Base-by-base conservation (phyloP, 768 basidiomycete genomes). In the Dioszegia aurantiaca region DNA sequence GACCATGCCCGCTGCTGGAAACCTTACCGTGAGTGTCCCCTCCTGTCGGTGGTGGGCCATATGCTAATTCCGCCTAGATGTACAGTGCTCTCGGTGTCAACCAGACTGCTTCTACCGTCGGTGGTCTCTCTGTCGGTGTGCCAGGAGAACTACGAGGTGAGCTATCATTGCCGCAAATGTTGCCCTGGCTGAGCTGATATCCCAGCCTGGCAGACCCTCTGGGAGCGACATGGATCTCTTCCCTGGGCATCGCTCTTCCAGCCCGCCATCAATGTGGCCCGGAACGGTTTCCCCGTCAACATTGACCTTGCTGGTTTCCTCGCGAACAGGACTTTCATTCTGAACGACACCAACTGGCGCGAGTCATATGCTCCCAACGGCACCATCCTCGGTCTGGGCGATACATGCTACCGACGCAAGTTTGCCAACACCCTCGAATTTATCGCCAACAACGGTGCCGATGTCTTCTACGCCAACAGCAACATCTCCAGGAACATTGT, bases 221-320 rank as follows among this genome's bases (percentile, higher is more conserved):
- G 73, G 59, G 19, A 56, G 2, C 55, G 59, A 12, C 66, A 73
- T 48, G 73, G 71, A 1, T 49, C 45, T 30, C 68, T 72, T 11
- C 65, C 68, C 19, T 74, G 74, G 74, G 33, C 37, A 16, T 52
- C 58, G 4, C 65, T 76, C 23, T 70, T 76, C 53, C 31, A 58
- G 27, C 73, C 73, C 3, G 69, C 71, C 19, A 72, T 74, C 69
- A 51, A 65, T 27, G 55, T 74, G 19, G 73, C 74, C 17, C 46
- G 71, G 11, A 63, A 72, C 45, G 74, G 74, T 10, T 76, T 74
- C 59, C 58, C 48, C 40, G 69, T 76, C 61, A 72, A 72, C 37
- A 41, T 53, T 23, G 73, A 76, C 51, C 62, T 76, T 1, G 68
- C 69, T 17, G 16, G 40, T 26, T 57, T 45, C 26, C 51, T 69